A percentile compares a stretch with the other conserved stretches of the same genome.
Conservation (phyloP, 2,329 filamentous ascomycete genomes). For the Xylaria sp. region DNA sequence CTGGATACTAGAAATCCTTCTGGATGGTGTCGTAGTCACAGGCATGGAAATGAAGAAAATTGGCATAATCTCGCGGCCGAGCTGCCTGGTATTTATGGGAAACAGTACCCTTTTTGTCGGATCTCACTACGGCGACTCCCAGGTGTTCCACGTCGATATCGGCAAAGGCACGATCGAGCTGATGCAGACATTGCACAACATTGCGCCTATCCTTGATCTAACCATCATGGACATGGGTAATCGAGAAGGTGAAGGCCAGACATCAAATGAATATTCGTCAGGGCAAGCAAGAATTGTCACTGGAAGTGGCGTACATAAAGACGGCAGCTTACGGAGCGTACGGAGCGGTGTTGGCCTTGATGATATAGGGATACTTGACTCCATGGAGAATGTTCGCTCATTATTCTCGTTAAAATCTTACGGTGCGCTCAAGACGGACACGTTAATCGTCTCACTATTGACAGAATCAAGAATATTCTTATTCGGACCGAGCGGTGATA, state of each 20-base stretch:
- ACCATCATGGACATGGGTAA: conserved; percentile 96
- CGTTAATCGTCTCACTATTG: conserved; percentile 79
- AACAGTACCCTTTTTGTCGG: conserved; percentile 80
- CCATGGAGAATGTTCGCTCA: conserved; percentile 75
- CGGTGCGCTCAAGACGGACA: conserved; percentile 63
- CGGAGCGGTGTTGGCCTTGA: conserved; percentile 93
- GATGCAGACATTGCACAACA: conserved; percentile 79
- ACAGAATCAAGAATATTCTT: conserved; percentile 83
- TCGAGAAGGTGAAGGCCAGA: conserved; percentile 74
- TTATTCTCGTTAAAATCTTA: conserved; percentile 71
- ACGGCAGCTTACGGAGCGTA: conserved; percentile 87
- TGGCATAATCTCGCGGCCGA: conserved; percentile 73
- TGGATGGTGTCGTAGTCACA: conserved; percentile 69
- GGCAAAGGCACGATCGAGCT: conserved; percentile 58
- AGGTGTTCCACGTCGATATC: conserved; percentile 63
- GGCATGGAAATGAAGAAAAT: conserved; percentile 74
- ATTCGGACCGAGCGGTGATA: conserved; percentile 75
- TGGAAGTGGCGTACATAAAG: conserved; percentile 86
- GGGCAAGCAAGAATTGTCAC: conserved; percentile 94
- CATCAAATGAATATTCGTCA: conserved; percentile 88
- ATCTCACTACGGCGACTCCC: conserved; percentile 91
- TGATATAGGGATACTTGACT: conserved; percentile 80
- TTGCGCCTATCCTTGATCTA: conserved; percentile 92
- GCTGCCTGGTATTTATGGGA: conserved; percentile 78
- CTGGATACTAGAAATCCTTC: conserved; percentile 80